Conservation (phyloP, 768 basidiomycete species). For the Leccinum incarnatum region DNA sequence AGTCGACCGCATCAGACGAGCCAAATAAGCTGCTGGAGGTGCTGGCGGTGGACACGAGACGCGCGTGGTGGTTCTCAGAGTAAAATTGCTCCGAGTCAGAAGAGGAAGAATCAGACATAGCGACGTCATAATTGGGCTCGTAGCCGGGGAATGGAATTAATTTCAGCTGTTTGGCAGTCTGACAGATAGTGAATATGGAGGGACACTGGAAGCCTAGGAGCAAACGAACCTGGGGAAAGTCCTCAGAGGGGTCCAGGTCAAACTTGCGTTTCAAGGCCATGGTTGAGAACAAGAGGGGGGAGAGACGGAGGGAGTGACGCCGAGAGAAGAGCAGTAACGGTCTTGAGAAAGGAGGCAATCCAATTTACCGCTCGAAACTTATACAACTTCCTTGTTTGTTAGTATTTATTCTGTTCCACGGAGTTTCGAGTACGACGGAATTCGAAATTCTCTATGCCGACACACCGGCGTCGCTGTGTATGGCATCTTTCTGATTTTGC, state of each 20-base stretch:
- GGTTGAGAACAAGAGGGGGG: conserved; percentile 14
- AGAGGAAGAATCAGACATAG: conserved; percentile 59
- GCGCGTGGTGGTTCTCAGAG: conserved; percentile 52
- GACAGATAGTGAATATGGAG: conserved; percentile 15
- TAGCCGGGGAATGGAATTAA: conserved; percentile 72
- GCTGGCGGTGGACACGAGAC: conserved; percentile 64
- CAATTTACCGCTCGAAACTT: conserved; percentile 30
- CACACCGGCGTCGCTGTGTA: conserved; percentile 8
- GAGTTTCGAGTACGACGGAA: conserved; percentile 19
- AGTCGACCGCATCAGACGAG: conserved; percentile 45
- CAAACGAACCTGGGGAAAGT: conserved; percentile 44
- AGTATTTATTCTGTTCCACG: conserved; percentile 28
- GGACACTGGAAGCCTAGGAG: conserved; percentile 15
- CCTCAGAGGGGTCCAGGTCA: conserved; percentile 54
- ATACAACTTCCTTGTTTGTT: conserved; percentile 26
- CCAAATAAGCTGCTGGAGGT: conserved; percentile 48
- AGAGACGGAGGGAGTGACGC: neutral
- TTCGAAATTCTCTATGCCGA: conserved; percentile 17
- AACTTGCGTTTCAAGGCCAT: conserved; percentile 82
- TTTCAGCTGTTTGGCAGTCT: conserved; percentile 70
- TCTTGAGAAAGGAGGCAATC: conserved; percentile 26
- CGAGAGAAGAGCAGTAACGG: conserved; percentile 10
- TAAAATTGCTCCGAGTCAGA: conserved; percentile 60
- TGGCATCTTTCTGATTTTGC: conserved; percentile 8
- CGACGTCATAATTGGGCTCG: conserved; percentile 59